Base-by-base conservation (phyloP, 2,329 filamentous ascomycete genomes). In the Coniella lustricola region DNA sequence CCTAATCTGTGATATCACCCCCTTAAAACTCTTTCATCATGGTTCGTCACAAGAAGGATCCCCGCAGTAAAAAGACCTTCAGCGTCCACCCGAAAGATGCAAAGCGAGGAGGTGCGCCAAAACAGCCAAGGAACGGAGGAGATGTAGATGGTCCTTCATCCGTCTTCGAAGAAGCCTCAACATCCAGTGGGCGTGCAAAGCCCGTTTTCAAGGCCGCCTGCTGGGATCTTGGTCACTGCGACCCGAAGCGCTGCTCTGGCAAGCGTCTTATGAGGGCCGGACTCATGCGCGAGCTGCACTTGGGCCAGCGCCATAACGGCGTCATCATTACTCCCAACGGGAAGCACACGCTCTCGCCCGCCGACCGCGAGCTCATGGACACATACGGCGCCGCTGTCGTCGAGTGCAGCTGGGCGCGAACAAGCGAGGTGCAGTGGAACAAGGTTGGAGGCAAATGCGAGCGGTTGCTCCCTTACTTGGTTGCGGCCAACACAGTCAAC, bases 211-310 rank as follows among this genome's bases (percentile, higher is more conserved):
- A 94, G 69, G 91, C 93, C 42, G 93, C 91, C 51, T 96, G 91
- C 66, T 98, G 93, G 93, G 93, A 98, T 62, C 76, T 98, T 31
- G 91, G 90, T 54, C 93, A 98, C 71, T 98, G 93, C 73, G 93
- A 98, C 62, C 89, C 91, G 8, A 97, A 96, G 67, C 77, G 91
- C 58, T 98, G 93, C 69, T 96, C 90, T 0, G 93, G 93, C 29
- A 98, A 98, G 72, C 84, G 88, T 55, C 77, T 98, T 31, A 95
- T 98, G 79, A 84, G 85, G 55, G 79, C 94, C 48, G 91, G 91
- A 3, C 74, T 96, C 60, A 96, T 98, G 89, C 85, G 93, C 57
- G 87, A 95, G 61, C 77, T 98, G 46, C 82, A 91, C 60, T 76
- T 97, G 48, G 93, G 93, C 46, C 90, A 97, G 68, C 90, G 91